Percentiles rank a stretch among this genome's conserved stretches.
These are phyloP conservation scores for Eremochloa ophiuroides DNA, from an alignment of 176 grass and related monocot genomes.

Conservation along the genomic window DNA sequence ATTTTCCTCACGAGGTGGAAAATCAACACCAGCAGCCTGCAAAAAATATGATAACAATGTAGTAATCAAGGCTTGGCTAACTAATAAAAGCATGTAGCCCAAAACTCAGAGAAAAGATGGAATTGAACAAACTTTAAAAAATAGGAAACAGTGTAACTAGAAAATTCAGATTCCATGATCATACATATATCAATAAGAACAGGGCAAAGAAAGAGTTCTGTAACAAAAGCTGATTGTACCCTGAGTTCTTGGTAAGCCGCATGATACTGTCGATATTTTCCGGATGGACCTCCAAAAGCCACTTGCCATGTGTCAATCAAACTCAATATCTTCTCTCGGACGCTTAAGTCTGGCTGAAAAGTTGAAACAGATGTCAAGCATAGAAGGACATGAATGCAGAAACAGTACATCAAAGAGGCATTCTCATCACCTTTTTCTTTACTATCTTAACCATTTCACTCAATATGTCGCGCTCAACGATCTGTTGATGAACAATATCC, in stretches of 20 bases:
- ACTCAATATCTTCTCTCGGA: constrained; percentile 93
- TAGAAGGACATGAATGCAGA: constrained; percentile 12
- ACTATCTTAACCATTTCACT: constrained; percentile 99
- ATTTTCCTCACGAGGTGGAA: constrained; percentile 82
- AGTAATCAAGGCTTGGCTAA: constrained; percentile 14
- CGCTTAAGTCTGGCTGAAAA: constrained; percentile 77
- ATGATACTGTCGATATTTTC: constrained; percentile 85
- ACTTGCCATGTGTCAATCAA: constrained; percentile 99
- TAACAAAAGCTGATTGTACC: constrained; percentile 39
- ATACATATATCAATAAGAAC: constrained; percentile 12
- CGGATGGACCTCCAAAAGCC: constrained; percentile 90
- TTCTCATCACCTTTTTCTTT: constrained; percentile 89
- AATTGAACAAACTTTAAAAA: not conserved
- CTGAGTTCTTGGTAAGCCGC: constrained; percentile 93
- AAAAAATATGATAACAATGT: constrained; percentile 10
- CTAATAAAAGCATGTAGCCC: not conserved
- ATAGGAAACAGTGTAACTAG: not conserved
- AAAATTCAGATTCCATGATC: not conserved
- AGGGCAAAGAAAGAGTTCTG: not conserved
- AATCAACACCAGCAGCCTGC: constrained; percentile 90
- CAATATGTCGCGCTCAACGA: constrained; percentile 93
- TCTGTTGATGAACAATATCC: constrained; percentile 80
- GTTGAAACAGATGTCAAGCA: constrained; percentile 31
- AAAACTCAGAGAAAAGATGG: not conserved
- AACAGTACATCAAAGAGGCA: constrained; percentile 22